These are phyloP conservation scores for Paspalum notatum DNA, from an alignment of 176 grass and related monocot genomes.

Conservation along the genomic window DNA sequence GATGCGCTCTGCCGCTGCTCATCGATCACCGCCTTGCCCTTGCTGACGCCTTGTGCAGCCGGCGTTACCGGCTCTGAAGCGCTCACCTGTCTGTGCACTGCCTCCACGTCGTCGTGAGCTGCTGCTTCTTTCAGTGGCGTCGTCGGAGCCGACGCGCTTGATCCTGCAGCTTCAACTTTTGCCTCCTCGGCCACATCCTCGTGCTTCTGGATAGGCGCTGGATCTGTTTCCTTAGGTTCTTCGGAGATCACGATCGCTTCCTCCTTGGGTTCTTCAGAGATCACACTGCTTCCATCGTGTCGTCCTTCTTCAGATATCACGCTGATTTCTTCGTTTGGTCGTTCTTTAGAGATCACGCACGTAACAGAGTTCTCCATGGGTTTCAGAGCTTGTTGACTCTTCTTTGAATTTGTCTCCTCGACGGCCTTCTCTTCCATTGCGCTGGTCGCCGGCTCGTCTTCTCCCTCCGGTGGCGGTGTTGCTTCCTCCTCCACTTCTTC, in stretches of 20 bases:
- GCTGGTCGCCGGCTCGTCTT: slow-evolving; percentile 7
- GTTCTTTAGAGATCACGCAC: not conserved
- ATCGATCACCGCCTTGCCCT: slow-evolving; percentile 17
- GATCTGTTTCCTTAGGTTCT: slow-evolving; percentile 12
- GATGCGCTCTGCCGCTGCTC: not conserved
- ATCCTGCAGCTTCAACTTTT: not conserved
- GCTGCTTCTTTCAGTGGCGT: slow-evolving; percentile 22
- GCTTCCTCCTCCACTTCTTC: slow-evolving; percentile 25
- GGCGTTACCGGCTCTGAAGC: slow-evolving; percentile 42
- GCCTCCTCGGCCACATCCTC: not conserved
- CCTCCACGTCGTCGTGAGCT: not conserved
- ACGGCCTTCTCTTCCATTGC: slow-evolving; percentile 25
- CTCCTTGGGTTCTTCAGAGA: slow-evolving; percentile 8
- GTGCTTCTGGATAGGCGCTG: not conserved
- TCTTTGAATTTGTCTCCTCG: slow-evolving; percentile 15
- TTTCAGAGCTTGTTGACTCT: not conserved
- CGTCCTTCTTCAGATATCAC: slow-evolving; percentile 3
- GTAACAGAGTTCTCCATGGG: not conserved
- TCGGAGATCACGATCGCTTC: not conserved
- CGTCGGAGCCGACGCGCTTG: slow-evolving; percentile 20
- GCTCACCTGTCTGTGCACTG: not conserved
- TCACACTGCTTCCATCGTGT: not conserved
- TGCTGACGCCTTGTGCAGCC: not conserved
- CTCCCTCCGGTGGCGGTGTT: not conserved
- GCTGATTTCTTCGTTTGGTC: not conserved